Base-by-base conservation (phyloP, 495 filamentous ascomycete genomes). In the Aspergillus avenaceus region DNA sequence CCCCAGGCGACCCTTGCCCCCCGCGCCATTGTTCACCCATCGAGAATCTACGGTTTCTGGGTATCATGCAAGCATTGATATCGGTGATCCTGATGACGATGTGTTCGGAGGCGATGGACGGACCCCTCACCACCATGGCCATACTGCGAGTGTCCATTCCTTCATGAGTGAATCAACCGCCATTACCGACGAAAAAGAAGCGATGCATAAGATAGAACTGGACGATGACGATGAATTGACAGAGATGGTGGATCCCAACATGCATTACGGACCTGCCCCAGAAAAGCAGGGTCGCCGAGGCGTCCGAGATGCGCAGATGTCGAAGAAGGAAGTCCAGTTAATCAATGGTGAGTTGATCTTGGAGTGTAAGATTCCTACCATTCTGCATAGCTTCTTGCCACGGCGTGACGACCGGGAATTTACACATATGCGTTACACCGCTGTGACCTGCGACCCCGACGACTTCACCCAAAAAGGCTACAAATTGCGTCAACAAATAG, bases 391-490 rank as follows among this genome's bases (percentile, higher is more conserved):
- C 59, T 97, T 97, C 68, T 73, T 97, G 40, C 95, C 95, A 0
- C 80, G 91, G 26, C 79, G 91, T 22, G 90, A 97, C 65, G 91
- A 95, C 54, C 81, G 88, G 41, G 95, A 99, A 66, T 99, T 97
- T 64, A 99, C 95, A 1, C 92, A 99, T 64, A 97, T 97, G 95
- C 87, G 95, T n/a, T 99, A 99, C 62, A 97, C 95, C 25, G 95
- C 95, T n/a, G 93, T 96, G 28, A 99, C 95, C 1, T 97, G 92
- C 61, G 95, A 99, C 63, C 95, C 95, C 0, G 91, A 97, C 63
- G 91, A 99, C 60, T 99, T 95, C 55, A 84, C 88, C 0, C 75
- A 81, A 13, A 77, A 83, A 43, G 92, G 93, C 0, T 99, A 97
- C 72, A 93, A 95, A 66, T 67, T 99, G 58, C 86, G 95, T n/a